phyloP scores from a whole-genome alignment of 257 asterid genomes.

The Penstemon barbatus region DNA sequence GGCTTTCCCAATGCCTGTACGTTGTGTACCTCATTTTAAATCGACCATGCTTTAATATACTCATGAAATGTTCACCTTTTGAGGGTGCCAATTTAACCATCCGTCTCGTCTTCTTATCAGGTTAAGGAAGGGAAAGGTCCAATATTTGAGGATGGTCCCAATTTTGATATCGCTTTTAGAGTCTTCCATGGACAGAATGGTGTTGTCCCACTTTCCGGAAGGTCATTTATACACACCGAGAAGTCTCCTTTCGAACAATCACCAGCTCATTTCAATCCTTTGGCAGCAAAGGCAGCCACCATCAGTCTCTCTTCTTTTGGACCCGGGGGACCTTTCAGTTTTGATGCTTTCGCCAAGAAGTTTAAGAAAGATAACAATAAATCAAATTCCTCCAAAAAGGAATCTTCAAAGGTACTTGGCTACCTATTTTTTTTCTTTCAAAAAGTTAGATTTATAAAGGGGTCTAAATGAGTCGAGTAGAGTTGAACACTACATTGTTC shows the following conservation, averaged over 20 bases:
- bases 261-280: slow-evolving; percentile 72
- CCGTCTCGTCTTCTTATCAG: slow-evolving; percentile 32
- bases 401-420: slow-evolving; percentile 55
- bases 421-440: background rate
- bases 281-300: slow-evolving; percentile 92
- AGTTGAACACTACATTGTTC: too few relatives aligned
- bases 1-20: slow-evolving; percentile 64
- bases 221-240: slow-evolving; percentile 42
- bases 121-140: slow-evolving; percentile 71
- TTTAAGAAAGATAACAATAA: slow-evolving; percentile 59
- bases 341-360: slow-evolving; percentile 70
- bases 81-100: too few relatives aligned
- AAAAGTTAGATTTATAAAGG: too few relatives aligned
- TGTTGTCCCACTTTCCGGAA: slow-evolving; percentile 85
- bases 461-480: too few relatives aligned
- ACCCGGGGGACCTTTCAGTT: slow-evolving; percentile 83
- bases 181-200: slow-evolving; percentile 96
- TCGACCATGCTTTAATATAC: background rate
- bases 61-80: background rate
- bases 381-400: slow-evolving; percentile 56
- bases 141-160: slow-evolving; percentile 93
- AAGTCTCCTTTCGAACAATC: slow-evolving; percentile 47
- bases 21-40: slow-evolving; percentile 27
- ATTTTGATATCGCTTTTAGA: slow-evolving; percentile 84
- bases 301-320: slow-evolving; percentile 91